Conservation (phyloP, 176 grass and related monocot species). For the Thinopyrum elongatum region DNA sequence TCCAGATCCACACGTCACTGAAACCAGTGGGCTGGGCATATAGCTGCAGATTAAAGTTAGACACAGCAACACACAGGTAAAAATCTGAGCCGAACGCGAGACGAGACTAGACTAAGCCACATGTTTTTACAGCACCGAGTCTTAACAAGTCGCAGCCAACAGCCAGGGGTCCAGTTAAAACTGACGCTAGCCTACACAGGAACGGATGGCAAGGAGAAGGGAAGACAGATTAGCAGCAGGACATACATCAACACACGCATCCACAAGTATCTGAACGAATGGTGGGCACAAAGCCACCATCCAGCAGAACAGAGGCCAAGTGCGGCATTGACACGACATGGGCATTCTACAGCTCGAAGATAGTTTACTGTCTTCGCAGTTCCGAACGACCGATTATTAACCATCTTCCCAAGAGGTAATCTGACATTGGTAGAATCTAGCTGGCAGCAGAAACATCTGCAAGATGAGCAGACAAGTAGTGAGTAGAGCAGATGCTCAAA, state of each 20-base stretch:
- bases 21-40: background rate
- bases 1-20: background rate
- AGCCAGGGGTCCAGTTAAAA: background rate
- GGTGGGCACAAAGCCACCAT: slow-evolving; percentile 18
- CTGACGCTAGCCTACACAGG: background rate
- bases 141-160: background rate
- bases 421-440: background rate
- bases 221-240: background rate
- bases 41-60: too few relatives aligned
- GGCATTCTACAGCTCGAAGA: background rate
- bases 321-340: background rate
- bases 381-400: background rate
- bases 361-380: slow-evolving; percentile 13
- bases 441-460: slow-evolving; percentile 6
- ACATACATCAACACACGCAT: slow-evolving; percentile 7
- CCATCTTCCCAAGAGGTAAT: background rate
- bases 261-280: background rate
- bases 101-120: slow-evolving; percentile 5
- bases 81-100: background rate
- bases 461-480: background rate
- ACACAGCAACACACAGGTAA: background rate
- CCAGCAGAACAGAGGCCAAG: background rate
- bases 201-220: background rate
- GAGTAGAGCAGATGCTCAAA: background rate
- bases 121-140: background rate